Conservation (phyloP, 1,139 yeast genomes). For the Sugiyamaella novakii region DNA sequence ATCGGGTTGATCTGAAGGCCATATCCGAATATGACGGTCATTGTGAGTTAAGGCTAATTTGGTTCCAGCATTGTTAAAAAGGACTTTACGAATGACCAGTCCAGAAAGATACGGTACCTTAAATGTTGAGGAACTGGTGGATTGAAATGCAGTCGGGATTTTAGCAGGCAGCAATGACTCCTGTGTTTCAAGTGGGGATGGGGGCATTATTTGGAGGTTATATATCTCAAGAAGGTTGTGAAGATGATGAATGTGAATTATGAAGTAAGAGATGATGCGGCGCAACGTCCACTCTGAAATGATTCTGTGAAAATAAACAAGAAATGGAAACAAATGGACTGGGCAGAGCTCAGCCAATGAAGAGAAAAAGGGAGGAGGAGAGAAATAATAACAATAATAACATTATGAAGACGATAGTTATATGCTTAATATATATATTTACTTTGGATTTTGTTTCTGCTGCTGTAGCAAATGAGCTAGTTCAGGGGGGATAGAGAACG, state of each 20-base stretch:
- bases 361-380: too few relatives aligned
- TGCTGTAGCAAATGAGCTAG: constrained; percentile 30
- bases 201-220: too few relatives aligned
- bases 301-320: too few relatives aligned
- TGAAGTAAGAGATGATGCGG: too few relatives aligned
- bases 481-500: constrained; percentile 21
- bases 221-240: neutral
- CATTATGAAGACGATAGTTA: neutral
- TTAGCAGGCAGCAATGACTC: constrained; percentile 5
- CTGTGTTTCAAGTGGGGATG: constrained; percentile 13
- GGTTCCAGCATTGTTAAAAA: constrained; percentile 38
- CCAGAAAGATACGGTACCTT: constrained; percentile 24
- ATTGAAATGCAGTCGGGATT: constrained; percentile 12
- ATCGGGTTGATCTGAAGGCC: constrained; percentile 36
- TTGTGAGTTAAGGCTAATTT: constrained; percentile 34
- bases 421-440: constrained; percentile 8
- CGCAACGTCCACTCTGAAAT: too few relatives aligned
- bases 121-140: constrained; percentile 11
- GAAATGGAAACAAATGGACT: too few relatives aligned
- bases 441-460: constrained; percentile 29
- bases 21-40: constrained; percentile 35
- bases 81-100: constrained; percentile 26
- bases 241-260: neutral
- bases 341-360: too few relatives aligned
- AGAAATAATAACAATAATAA: neutral